Base-by-base conservation (phyloP, 495 filamentous ascomycete genomes). In the Hypoxylon rickii region DNA sequence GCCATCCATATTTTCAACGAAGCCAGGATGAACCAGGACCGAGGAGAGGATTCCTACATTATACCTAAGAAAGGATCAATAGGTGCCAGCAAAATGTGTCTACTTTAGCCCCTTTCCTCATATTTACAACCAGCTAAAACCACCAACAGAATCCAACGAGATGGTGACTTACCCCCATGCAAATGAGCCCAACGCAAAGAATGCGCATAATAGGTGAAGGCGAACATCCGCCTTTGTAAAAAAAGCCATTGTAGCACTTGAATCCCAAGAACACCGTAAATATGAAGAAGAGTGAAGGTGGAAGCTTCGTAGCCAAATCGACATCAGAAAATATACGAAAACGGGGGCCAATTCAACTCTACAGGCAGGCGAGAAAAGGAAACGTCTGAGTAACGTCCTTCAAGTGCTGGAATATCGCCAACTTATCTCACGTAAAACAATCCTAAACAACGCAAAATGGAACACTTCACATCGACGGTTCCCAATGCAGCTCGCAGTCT, bases 1-100 rank as follows among this genome's bases (percentile, higher is more conserved):
- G 20, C 72, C 55, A 29, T 74, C 65, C 13, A 83, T 69, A 0
- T 73, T 59, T 19, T 70, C 66, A 17, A 70, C 64, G 57, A 81
- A 84, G 13, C 79, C 80, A 0, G 76, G 76, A 51, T 81, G 73
- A 0, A 81, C 79, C 32, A 81, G 77, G 2, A 84, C 73, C 0
- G 79, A 79, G 0, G 79, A 79, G 19, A 84, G 70, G 39, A 84
- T 73, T 32, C 81, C 81, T 49, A 84, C 73, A 63, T 82, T 81
- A 61, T 83, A 84, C 1, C 79, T 82, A 46, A 29, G 24, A 4
- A 4, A 29, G n/a, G n/a, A n/a, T n/a, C n/a, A n/a, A n/a, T n/a
- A n/a, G n/a, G n/a, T n/a, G n/a, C n/a, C n/a, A n/a, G n/a, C n/a
- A n/a, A n/a, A n/a, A n/a, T n/a, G n/a, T n/a, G n/a, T n/a, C n/a